Percentiles rank a stretch among this genome's conserved stretches.
Conservation (phyloP, 129 eudicot genomes). For the Flaveria sonorensis region DNA sequence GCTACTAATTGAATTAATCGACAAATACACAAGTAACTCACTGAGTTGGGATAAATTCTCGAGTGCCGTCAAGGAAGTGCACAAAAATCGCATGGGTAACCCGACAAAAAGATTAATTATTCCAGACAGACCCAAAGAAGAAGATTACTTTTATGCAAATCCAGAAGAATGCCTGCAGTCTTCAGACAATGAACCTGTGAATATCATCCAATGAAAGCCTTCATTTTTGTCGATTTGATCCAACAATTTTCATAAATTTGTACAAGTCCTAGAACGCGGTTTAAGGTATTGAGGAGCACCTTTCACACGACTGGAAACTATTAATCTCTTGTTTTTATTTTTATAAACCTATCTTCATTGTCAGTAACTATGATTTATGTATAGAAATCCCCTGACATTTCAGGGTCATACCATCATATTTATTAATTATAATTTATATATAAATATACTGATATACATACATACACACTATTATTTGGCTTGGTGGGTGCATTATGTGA, state of each 20-base stretch:
- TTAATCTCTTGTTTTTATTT: conserved; percentile 10
- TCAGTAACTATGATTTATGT: conserved; percentile 29
- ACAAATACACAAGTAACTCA: conserved; percentile 61
- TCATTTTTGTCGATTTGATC: conserved; percentile 17
- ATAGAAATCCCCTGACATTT: conserved; percentile 39
- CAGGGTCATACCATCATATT: conserved; percentile 31
- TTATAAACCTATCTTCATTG: conserved; percentile 16
- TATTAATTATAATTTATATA: conserved; percentile 1
- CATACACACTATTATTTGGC: not conserved
- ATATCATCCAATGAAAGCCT: conserved; percentile 34
- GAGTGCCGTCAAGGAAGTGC: conserved; percentile 68
- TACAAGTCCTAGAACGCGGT: conserved; percentile 10
- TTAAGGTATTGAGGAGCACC: conserved; percentile 1
- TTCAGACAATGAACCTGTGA: conserved; percentile 52
- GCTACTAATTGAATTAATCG: conserved; percentile 78
- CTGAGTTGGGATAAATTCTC: conserved; percentile 90
- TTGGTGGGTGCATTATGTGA: conserved; percentile 16
- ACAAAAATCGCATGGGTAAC: conserved; percentile 78
- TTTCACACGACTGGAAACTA: conserved; percentile 14
- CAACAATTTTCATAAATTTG: conserved; percentile 25
- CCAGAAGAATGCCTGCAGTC: conserved; percentile 85
- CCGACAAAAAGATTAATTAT: conserved; percentile 73
- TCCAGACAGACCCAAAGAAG: conserved; percentile 93
- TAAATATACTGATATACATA: not conserved
- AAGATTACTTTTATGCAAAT: conserved; percentile 90